Percentiles rank a stretch among this genome's conserved stretches.
Conservation (phyloP, 2,329 filamentous ascomycete species). For the Shiraia sp. region DNA sequence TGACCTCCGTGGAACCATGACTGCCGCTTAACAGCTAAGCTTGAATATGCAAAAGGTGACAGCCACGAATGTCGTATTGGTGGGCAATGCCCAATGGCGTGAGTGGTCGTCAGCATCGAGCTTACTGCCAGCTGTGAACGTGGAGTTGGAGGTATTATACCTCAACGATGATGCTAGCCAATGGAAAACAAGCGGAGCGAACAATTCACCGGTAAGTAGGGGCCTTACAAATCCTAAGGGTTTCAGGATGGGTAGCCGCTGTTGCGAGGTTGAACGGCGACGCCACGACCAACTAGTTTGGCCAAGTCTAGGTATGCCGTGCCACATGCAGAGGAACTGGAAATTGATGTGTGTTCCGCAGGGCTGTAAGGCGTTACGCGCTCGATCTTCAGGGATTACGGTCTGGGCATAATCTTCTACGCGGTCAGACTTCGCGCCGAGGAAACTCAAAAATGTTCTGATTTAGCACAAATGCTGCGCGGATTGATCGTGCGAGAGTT, state of each 20-base stretch:
- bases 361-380: conserved; percentile 1
- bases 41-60: background rate
- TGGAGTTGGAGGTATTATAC: background rate
- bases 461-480: too few species aligned
- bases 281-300: background rate
- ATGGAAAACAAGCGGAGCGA: too few species aligned
- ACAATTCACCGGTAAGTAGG: background rate
- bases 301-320: background rate
- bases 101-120: background rate
- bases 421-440: background rate
- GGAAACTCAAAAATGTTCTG: too few species aligned
- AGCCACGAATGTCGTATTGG: background rate
- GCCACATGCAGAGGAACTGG: background rate
- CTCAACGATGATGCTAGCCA: too few species aligned
- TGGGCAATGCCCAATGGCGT: background rate
- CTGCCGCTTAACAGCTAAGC: background rate
- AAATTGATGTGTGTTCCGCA: background rate
- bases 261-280: background rate
- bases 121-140: background rate
- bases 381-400: background rate
- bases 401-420: background rate
- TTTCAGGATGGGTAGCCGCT: background rate
- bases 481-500: too few species aligned
- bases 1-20: background rate
- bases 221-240: background rate